A percentile compares a stretch with the other conserved stretches of the same genome.
Conservation (phyloP, 208 protist genomes). For the Trypanosoma mega region DNA sequence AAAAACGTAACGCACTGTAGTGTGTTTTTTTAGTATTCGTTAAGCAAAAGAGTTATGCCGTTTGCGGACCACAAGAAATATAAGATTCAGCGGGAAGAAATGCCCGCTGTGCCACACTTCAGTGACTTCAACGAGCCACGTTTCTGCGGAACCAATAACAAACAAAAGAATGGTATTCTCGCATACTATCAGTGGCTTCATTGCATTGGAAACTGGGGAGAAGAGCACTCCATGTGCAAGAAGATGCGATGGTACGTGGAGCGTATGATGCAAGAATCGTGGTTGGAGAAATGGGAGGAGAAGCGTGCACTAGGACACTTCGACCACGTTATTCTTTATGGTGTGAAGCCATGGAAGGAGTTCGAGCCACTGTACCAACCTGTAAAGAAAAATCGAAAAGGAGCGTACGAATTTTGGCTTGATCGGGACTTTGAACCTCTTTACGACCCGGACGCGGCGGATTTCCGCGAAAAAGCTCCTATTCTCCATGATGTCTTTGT, state of each 20-base stretch:
- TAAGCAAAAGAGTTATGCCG: constrained; percentile 50
- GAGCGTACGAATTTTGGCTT: constrained; percentile 89
- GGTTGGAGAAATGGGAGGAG: constrained; percentile 90
- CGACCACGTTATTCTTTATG: constrained; percentile 85
- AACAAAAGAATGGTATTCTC: constrained; percentile 88
- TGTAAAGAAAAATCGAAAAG: constrained; percentile 88
- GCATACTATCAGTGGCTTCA: constrained; percentile 91
- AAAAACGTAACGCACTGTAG: no score
- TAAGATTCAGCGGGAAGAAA: constrained; percentile 79
- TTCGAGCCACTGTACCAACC: constrained; percentile 90
- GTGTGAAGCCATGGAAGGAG: constrained; percentile 86
- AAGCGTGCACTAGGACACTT: constrained; percentile 88
- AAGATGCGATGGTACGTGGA: constrained; percentile 92
- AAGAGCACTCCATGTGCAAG: constrained; percentile 91
- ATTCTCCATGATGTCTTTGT: constrained; percentile 90
- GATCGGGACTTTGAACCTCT: constrained; percentile 85
- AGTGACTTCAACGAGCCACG: constrained; percentile 85
- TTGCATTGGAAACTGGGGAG: constrained; percentile 91
- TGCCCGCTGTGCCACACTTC: constrained; percentile 81
- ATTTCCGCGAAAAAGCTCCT: constrained; percentile 84
- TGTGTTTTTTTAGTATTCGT: not conserved
- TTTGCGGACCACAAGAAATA: constrained; percentile 85
- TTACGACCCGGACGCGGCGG: constrained; percentile 67
- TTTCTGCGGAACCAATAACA: constrained; percentile 66
- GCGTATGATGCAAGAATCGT: constrained; percentile 86